phyloP scores from a whole-genome alignment of 139 green algal species.

The Haematococcus lacustris region DNA sequence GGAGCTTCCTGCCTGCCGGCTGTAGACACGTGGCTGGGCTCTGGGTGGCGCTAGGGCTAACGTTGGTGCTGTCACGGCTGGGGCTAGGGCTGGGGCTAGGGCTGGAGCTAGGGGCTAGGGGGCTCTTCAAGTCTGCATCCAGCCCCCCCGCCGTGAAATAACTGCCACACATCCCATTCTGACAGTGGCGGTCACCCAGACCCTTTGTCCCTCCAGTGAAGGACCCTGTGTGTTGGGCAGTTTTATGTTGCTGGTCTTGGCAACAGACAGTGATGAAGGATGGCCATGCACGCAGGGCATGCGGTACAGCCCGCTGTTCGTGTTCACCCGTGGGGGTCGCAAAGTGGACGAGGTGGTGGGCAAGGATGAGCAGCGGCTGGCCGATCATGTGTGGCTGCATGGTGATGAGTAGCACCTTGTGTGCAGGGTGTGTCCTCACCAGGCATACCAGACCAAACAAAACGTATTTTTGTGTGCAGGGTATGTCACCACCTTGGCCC shows the following conservation, averaged over 20 bases:
- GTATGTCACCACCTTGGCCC: too few relatives aligned
- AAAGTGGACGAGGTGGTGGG: conserved; percentile 46
- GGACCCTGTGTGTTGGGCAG: not conserved
- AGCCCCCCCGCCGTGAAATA: not conserved
- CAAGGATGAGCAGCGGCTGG: conserved; percentile 37
- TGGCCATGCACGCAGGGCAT: conserved; percentile 26
- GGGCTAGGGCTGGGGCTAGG: too few relatives aligned
- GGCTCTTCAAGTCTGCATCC: not conserved
- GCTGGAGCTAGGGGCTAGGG: not conserved
- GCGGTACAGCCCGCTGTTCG: conserved; percentile 62
- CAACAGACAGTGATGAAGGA: not conserved
- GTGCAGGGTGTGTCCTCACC: too few relatives aligned
- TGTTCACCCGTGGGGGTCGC: conserved; percentile 43
- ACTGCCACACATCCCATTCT: not conserved
- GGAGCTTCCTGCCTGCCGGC: too few relatives aligned
- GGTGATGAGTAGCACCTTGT: too few relatives aligned
- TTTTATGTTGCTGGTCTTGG: not conserved
- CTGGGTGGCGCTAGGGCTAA: too few relatives aligned
- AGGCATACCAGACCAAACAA: too few relatives aligned
- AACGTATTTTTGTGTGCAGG: too few relatives aligned
- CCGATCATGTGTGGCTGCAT: conserved; percentile 49
- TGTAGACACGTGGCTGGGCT: too few relatives aligned
- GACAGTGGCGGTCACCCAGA: not conserved
- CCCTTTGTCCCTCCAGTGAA: too few relatives aligned
- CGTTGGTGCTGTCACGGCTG: too few relatives aligned